Base-by-base conservation (phyloP, 2,329 filamentous ascomycete species). In the Metarhizium guizhouense region DNA sequence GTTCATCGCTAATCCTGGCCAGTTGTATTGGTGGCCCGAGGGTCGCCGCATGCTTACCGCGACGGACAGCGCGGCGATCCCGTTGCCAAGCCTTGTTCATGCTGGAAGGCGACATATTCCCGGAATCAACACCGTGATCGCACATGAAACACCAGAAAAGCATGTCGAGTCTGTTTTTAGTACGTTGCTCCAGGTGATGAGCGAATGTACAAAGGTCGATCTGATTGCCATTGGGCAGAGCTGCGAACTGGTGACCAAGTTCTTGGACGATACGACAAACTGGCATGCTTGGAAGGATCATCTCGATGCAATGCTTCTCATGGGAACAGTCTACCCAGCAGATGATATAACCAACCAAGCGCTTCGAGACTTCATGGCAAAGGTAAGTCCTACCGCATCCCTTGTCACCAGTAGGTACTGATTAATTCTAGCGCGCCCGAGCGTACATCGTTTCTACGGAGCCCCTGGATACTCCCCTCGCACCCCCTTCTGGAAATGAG, bases 1-100 rank as follows among this genome's bases (percentile, higher is more conserved):
- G 55, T 72, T 96, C 32, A 74, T 96, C 30, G 82, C 90, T 49
- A 96, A 96, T 66, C 76, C 83, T 4, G 90, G 89, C 4, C 85
- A 95, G 70, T 74, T 88, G 18, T 75, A 85, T 63, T 96, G 90
- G 85, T 89, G 87, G 68, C 82, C 87, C 45, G 78, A 81, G 53
- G 78, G 78, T 1, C 71, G 77, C 53, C 78, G 80, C 51, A 76
- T 83, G 0, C 74, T 95, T 58, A 87, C 82, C 1, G 67, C 77
- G 1, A 65, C 67, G 0, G 78, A 77, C 3, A 87, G 86, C 76
- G 66, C 74, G 7, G 76, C 75, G 2, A 71, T 86, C 48, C 84
- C 85, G 1, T 79, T 85, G 62, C 74, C 77, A 56, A 87, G 82
- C 51, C 78, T 84, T 2, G 83, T 85, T 11, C 82, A 88, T 58